Percentiles rank a stretch among this genome's conserved stretches.
Evolutionary conservation across 495 filamentous ascomycete genomes (phyloP).

Genomic region (Penicillium roqueforti): DNA sequence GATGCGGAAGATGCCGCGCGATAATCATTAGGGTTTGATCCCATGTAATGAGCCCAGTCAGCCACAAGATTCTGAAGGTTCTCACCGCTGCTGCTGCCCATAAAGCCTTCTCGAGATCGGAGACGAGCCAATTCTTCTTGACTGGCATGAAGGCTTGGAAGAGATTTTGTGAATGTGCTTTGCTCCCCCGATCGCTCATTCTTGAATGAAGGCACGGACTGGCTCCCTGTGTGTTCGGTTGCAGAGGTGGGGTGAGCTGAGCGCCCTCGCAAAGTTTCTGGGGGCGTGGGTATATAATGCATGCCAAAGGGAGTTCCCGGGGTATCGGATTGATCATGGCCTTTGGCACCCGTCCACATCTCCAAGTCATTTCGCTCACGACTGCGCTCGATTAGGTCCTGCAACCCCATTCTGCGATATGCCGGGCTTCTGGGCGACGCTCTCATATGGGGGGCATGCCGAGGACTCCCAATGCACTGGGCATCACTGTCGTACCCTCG

Average conservation of each 20-base stretch:
- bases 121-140: neutral
- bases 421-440: slow-evolving; percentile 6
- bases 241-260: neutral
- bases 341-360: slow-evolving; percentile 2
- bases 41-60: slow-evolving; percentile 17
- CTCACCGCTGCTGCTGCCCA: neutral
- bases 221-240: neutral
- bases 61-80: slow-evolving; percentile 9
- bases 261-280: neutral
- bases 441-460: slow-evolving; percentile 8
- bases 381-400: slow-evolving; percentile 21
- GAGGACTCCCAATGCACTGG: slow-evolving; percentile 35
- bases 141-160: slow-evolving; percentile 9
- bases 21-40: slow-evolving; percentile 4
- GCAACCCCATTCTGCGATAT: slow-evolving; percentile 13
- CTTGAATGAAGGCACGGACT: neutral
- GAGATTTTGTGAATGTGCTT: slow-evolving; percentile 1
- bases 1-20: slow-evolving; percentile 22
- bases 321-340: neutral
- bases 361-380: slow-evolving; percentile 17
- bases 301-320: slow-evolving; percentile 13
- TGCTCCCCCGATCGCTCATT: neutral
- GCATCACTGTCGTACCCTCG: slow-evolving; percentile 47
- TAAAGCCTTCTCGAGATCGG: neutral
- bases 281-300: slow-evolving; percentile 18